These are phyloP conservation scores for Poronia punctata DNA, from an alignment of 495 filamentous ascomycete genomes.

Conservation along the genomic window DNA sequence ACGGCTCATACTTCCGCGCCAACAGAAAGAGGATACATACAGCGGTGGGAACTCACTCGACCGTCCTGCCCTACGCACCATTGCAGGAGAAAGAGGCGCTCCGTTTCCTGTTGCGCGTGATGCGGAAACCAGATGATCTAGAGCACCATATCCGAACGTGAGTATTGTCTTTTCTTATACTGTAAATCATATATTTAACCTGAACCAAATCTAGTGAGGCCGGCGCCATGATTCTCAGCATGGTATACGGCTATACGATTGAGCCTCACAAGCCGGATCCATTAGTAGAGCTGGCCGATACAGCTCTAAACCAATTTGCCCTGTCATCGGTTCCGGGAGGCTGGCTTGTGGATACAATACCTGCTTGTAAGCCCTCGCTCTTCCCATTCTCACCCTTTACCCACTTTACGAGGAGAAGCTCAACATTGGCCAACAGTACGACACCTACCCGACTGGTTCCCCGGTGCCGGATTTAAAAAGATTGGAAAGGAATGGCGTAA, in stretches of 20 bases:
- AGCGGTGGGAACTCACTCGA: slow-evolving; percentile 22
- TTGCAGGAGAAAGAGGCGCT: slow-evolving; percentile 33
- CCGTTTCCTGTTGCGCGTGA: slow-evolving; percentile 30
- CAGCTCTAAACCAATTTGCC: slow-evolving; percentile 29
- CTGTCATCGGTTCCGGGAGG: slow-evolving; percentile 23
- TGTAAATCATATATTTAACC: slow-evolving; percentile 8
- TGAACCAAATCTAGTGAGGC: slow-evolving; percentile 34
- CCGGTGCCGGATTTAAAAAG: slow-evolving; percentile 35
- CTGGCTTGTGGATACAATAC: slow-evolving; percentile 40
- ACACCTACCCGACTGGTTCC: slow-evolving; percentile 39
- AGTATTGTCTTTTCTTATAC: not conserved
- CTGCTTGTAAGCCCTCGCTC: slow-evolving; percentile 10
- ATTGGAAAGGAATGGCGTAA: slow-evolving; percentile 23
- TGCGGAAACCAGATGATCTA: slow-evolving; percentile 26
- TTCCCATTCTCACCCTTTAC: not conserved
- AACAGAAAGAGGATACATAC: slow-evolving; percentile 31
- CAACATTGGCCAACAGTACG: slow-evolving; percentile 16
- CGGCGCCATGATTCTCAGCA: slow-evolving; percentile 37
- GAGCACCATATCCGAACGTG: slow-evolving; percentile 31
- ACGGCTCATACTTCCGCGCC: slow-evolving; percentile 26
- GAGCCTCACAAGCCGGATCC: slow-evolving; percentile 32
- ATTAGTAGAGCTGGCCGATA: slow-evolving; percentile 30
- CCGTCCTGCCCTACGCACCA: slow-evolving; percentile 22
- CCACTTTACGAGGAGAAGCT: not conserved
- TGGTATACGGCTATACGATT: slow-evolving; percentile 40